A percentile compares a stretch with the other conserved stretches of the same genome.
phyloP scores from a whole-genome alignment of 1,139 yeast species.

The Suhomyces ambrosiae region DNA sequence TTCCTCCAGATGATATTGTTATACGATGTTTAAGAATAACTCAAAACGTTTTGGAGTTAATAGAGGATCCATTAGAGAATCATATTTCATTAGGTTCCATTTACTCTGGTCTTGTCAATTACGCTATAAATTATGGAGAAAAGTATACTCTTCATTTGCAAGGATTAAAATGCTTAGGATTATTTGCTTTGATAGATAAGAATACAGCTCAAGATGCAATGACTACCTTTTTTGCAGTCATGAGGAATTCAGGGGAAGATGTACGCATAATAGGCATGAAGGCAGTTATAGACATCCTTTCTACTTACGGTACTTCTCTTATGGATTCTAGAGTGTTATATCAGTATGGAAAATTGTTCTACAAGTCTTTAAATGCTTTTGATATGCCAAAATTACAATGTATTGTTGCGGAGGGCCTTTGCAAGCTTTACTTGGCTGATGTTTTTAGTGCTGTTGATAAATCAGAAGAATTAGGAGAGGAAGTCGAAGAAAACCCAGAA shows the following conservation, averaged over 20 bases:
- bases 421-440: slow-evolving; percentile 80
- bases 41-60: slow-evolving; percentile 68
- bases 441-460: slow-evolving; percentile 58
- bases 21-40: slow-evolving; percentile 71
- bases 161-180: slow-evolving; percentile 77
- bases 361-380: slow-evolving; percentile 60
- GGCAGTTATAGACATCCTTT: slow-evolving; percentile 74
- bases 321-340: slow-evolving; percentile 45
- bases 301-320: slow-evolving; percentile 72
- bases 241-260: slow-evolving; percentile 46
- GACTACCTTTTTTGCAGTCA: slow-evolving; percentile 17
- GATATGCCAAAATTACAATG: slow-evolving; percentile 72
- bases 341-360: slow-evolving; percentile 61
- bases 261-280: slow-evolving; percentile 65
- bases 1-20: slow-evolving; percentile 52
- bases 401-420: slow-evolving; percentile 82
- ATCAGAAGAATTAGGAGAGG: slow-evolving; percentile 7
- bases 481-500: slow-evolving; percentile 24
- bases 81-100: slow-evolving; percentile 73
- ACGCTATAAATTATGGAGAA: slow-evolving; percentile 69
- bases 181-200: slow-evolving; percentile 73
- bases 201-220: slow-evolving; percentile 21
- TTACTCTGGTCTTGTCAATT: slow-evolving; percentile 76
- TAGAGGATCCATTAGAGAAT: slow-evolving; percentile 63
- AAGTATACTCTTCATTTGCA: slow-evolving; percentile 59